Base-by-base conservation (phyloP, 2,329 filamentous ascomycete species). In the Bipolaris gigantea region DNA sequence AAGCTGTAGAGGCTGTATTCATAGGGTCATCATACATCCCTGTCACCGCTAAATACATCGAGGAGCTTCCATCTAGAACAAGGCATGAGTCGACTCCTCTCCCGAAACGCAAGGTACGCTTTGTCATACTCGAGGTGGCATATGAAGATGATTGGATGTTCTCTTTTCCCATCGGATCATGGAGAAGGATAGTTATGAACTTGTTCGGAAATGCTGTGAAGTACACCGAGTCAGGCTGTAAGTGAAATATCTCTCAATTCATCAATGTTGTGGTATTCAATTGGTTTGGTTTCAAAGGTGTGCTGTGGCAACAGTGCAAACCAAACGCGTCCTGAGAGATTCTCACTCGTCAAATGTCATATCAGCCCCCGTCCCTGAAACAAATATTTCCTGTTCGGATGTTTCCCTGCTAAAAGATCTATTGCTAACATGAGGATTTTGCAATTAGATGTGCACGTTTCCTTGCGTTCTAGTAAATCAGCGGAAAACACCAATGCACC, bases 61-160 rank as follows among this genome's bases (percentile, higher is more conserved):
- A 64, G 7, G 42, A 40, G 4, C 32, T 53, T 18, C 2, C 42
- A 13, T 57, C 56, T 9, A 48, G 54, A 10, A 54, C 53, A 2
- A 25, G 36, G 27, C 42, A 41, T 38, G 48, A 55, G 1, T 27
- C 54, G 8, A 9, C 35, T 15, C n/a, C 15, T 2, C 44, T 50
- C 4, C 21, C 46, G 0, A 60, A 47, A 15, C 63, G 67, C 8
- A 64, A 66, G 21, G 56, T 36, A 6, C 63, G 66, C 35, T 71
- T 63, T 35, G 57, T 72, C 34, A 51, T 71, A 11, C 58, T 73
- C 7, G 68, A 73, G 15, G 11, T 73, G 11, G 53, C 53, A 9
- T 48, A 48, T 23, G 60, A 64, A 32, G 38, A 64, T 3, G 65
- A 71, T 25, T 83, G 80, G 79, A 59, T 65, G 2, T 79, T 78